Percentiles rank a stretch among this genome's conserved stretches.
Conservation (phyloP, 2,329 filamentous ascomycete genomes). For the Hirsutella minnesotensis region DNA sequence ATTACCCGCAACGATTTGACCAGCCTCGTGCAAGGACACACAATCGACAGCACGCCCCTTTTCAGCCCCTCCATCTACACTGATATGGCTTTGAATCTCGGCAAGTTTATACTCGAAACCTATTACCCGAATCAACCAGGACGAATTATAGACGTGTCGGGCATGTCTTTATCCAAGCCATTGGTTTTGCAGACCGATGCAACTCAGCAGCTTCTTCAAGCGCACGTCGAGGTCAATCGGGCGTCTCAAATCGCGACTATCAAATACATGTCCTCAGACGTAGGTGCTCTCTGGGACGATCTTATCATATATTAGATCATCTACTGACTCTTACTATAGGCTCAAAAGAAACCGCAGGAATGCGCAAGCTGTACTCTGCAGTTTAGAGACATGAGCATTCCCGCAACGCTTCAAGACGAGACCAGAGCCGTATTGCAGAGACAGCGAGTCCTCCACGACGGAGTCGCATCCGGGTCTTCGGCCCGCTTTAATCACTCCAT, state of each 20-base stretch:
- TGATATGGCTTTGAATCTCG: conserved; percentile 53
- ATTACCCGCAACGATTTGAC: conserved; percentile 51
- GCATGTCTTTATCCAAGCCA: conserved; percentile 28
- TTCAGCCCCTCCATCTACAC: conserved; percentile 49
- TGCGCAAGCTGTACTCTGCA: conserved; percentile 4
- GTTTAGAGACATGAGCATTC: conserved; percentile 1
- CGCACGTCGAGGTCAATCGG: conserved; percentile 2
- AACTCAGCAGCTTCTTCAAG: conserved; percentile 1
- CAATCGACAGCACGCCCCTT: conserved; percentile 54
- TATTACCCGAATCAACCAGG: conserved; percentile 1
- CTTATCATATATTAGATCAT: too few species aligned
- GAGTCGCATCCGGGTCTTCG: not conserved
- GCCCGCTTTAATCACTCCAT: conserved; percentile 3
- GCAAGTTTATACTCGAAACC: conserved; percentile 33
- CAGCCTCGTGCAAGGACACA: conserved; percentile 48
- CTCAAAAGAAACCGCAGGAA: conserved; percentile 1
- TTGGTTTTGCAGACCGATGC: conserved; percentile 2
- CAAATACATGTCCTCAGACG: conserved; percentile 6
- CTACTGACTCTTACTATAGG: not conserved
- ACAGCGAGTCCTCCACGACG: conserved; percentile 1
- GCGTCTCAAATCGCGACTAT: not conserved
- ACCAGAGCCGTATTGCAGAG: not conserved
- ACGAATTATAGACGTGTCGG: conserved; percentile 24
- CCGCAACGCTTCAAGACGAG: not conserved
- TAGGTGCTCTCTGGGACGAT: not conserved